A percentile compares a stretch with the other conserved stretches of the same genome.
Evolutionary conservation across 768 basidiomycete genomes (phyloP).

Genomic region (Boletus reticulatus): DNA sequence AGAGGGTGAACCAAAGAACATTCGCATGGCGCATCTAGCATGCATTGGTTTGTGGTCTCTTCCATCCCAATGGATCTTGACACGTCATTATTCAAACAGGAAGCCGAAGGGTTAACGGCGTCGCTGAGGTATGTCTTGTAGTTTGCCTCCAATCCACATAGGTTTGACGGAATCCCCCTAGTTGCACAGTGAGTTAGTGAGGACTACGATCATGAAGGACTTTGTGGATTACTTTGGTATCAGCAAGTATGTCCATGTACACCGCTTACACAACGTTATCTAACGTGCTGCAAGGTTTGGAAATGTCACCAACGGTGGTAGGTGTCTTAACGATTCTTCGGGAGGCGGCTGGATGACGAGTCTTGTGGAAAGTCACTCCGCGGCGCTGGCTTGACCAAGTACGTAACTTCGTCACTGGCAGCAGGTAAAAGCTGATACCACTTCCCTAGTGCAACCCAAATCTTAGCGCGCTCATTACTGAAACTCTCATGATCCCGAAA

Average conservation of each 20-base stretch:
- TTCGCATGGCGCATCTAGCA: constrained; percentile 91
- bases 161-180: constrained; percentile 18
- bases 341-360: background rate
- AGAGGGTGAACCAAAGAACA: constrained; percentile 85
- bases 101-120: constrained; percentile 89
- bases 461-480: constrained; percentile 80
- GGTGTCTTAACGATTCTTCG: constrained; percentile 27
- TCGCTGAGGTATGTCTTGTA: constrained; percentile 65
- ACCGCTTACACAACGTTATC: background rate
- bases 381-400: constrained; percentile 90
- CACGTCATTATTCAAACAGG: constrained; percentile 35
- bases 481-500: constrained; percentile 73
- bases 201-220: constrained; percentile 81
- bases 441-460: constrained; percentile 80
- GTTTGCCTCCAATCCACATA: background rate
- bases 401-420: background rate
- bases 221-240: constrained; percentile 91
- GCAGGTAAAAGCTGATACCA: background rate
- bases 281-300: constrained; percentile 50
- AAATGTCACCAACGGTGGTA: constrained; percentile 93
- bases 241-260: constrained; percentile 53
- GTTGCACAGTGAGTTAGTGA: constrained; percentile 88
- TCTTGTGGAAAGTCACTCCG: constrained; percentile 62
- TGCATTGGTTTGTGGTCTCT: constrained; percentile 55
- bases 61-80: background rate